Evolutionary conservation across 192 early-diverging fungal genomes (phyloP), one percentile per base, ranked within the genome.

Genomic region (Coemansia sp.): DNA sequence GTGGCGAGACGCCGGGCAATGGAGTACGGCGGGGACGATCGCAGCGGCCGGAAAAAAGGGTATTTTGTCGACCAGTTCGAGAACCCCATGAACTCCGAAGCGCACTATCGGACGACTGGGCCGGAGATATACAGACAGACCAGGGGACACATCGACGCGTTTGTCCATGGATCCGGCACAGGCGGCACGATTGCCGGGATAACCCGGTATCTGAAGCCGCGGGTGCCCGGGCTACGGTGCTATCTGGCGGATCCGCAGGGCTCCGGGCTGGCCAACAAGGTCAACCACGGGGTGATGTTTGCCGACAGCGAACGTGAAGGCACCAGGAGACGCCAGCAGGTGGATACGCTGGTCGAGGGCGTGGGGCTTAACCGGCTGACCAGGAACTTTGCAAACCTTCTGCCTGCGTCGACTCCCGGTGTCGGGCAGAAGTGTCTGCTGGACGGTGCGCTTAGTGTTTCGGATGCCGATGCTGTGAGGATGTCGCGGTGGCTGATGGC

Each of bases 261-360:
- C 18, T 96, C 94, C 0, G 95, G 95, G 5, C 67, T 98, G 42
- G 94, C 87, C 64, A 87, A 95, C 82, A 91, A 91, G 58, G 87
- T 98, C 71, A 91, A 92, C 66, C 88, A 93, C 72, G 88, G 88
- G 49, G 85, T 95, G 65, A 89, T 98, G 91, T 98, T 93, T 78
- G 82, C 93, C 5, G 83, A 85, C 1, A 86, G 83, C 1, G 95
- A 98, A 67, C 83, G 86, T 34, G 97, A 98, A 67, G 97, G 97
- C 9, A 90, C 84, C 7, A 74, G 97, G 24, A 83, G 83, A 49
- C 87, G 97, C 8, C 94, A 98, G 74, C 97, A 98, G 68, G 91
- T 97, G n/a, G 97, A 98, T 66, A 90, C 97, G 28, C 84, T 98
- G 24, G 93, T 98, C 0, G 97, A 98, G 77, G 97, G 97, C 6